Conservation (phyloP, 2,329 filamentous ascomycete genomes). For the Epichloe typhina region DNA sequence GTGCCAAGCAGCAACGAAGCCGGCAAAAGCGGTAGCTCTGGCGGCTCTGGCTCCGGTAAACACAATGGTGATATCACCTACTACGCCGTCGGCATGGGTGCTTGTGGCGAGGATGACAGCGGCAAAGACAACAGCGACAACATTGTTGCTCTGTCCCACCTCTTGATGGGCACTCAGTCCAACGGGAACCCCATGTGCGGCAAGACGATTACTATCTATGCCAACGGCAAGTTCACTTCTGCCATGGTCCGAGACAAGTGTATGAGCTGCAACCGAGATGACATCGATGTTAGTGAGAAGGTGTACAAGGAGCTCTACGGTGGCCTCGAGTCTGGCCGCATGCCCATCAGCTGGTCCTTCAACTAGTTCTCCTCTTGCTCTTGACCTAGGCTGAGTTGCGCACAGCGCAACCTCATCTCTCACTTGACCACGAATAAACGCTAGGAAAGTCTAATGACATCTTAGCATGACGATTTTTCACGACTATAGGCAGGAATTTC, state of each 20-base stretch:
- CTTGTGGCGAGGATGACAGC: slow-evolving; percentile 52
- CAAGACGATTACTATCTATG: slow-evolving; percentile 49
- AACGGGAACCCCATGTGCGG: slow-evolving; percentile 62
- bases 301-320: slow-evolving; percentile 41
- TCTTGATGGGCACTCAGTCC: slow-evolving; percentile 48
- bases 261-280: slow-evolving; percentile 44
- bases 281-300: slow-evolving; percentile 48
- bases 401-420: slow-evolving; percentile 3
- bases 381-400: slow-evolving; percentile 3
- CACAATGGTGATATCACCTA: slow-evolving; percentile 57
- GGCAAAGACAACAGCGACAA: slow-evolving; percentile 40
- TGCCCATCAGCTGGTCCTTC: slow-evolving; percentile 33
- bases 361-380: slow-evolving; percentile 15
- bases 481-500: not conserved
- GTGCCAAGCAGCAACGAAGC: not conserved
- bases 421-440: not conserved
- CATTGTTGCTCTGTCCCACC: slow-evolving; percentile 56
- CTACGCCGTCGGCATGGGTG: slow-evolving; percentile 54
- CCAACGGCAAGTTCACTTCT: slow-evolving; percentile 41
- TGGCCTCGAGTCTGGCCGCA: slow-evolving; percentile 30
- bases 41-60: slow-evolving; percentile 12
- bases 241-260: slow-evolving; percentile 64
- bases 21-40: slow-evolving; percentile 7
- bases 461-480: slow-evolving; percentile 3
- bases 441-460: not conserved